Evolutionary conservation across 1,284 basidiomycete genomes (phyloP).

Genomic region (Rhodotorula mucilaginosa): DNA sequence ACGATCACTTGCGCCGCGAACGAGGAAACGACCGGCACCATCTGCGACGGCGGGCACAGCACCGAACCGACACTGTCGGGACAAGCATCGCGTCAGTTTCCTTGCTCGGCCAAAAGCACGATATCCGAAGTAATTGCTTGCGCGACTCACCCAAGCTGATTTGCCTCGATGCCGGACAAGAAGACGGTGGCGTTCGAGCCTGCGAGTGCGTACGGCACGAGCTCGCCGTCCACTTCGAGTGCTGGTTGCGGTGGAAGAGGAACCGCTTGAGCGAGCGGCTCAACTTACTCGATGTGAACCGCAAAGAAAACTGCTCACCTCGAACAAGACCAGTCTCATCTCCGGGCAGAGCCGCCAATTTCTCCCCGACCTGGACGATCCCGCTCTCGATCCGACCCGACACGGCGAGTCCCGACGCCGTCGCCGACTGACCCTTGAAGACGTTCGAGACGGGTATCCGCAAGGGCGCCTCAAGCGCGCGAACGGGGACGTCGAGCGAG

Average conservation of each 20-base stretch:
- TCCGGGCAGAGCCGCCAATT: slow-evolving; percentile 80
- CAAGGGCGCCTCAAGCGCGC: slow-evolving; percentile 73
- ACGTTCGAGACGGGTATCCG: slow-evolving; percentile 92
- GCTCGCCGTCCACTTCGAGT: slow-evolving; percentile 79
- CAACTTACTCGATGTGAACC: too few species aligned
- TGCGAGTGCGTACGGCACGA: slow-evolving; percentile 80
- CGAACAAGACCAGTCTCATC: slow-evolving; percentile 83
- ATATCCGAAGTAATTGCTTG: too few species aligned
- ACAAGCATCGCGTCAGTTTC: not conserved
- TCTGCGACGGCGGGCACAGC: slow-evolving; percentile 69
- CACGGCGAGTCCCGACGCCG: slow-evolving; percentile 68
- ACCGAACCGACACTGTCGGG: slow-evolving; percentile 71
- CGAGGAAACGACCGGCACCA: slow-evolving; percentile 69
- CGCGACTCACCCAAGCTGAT: slow-evolving; percentile 60
- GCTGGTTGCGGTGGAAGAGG: slow-evolving; percentile 54
- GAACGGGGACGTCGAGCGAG: slow-evolving; percentile 71
- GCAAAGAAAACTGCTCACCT: slow-evolving; percentile 55
- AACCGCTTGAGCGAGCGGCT: not conserved
- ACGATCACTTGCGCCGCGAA: slow-evolving; percentile 88
- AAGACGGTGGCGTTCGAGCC: slow-evolving; percentile 85
- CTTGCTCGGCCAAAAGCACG: too few species aligned
- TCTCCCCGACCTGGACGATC: slow-evolving; percentile 87
- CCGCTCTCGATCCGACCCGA: slow-evolving; percentile 85
- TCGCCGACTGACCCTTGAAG: slow-evolving; percentile 79
- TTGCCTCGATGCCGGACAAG: slow-evolving; percentile 77